Evolutionary conservation across 192 early-diverging fungal species (phyloP).

Genomic region (Dissophora globulifera): DNA sequence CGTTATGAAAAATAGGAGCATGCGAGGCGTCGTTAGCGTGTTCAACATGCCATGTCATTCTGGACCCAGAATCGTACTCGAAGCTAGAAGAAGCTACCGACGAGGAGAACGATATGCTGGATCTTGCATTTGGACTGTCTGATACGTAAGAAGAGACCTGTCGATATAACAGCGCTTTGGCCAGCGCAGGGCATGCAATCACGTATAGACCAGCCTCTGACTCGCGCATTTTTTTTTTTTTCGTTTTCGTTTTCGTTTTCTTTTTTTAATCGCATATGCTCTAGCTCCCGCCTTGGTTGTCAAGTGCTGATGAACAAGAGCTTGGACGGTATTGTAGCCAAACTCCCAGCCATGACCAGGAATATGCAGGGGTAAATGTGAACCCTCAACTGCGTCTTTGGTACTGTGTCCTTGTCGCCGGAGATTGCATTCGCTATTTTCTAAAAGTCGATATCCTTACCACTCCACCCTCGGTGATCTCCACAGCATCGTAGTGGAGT

Average conservation of each 20-base stretch:
- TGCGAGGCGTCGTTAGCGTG: constrained; percentile 96
- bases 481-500: too few species aligned
- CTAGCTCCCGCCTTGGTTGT: constrained; percentile 93
- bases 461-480: too few species aligned
- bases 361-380: constrained; percentile 61
- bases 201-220: too few species aligned
- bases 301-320: constrained; percentile 89
- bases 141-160: constrained; percentile 77
- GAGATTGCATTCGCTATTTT: too few species aligned
- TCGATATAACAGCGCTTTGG: too few species aligned
- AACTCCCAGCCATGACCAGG: constrained; percentile 87
- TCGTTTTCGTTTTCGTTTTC: not conserved
- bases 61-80: constrained; percentile 81
- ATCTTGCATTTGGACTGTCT: constrained; percentile 95
- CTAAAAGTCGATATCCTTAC: too few species aligned
- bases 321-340: constrained; percentile 90
- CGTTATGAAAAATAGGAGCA: constrained; percentile 65
- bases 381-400: too few species aligned
- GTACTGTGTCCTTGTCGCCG: too few species aligned
- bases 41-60: constrained; percentile 94
- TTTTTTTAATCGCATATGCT: too few species aligned
- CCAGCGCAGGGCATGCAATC: too few species aligned
- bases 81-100: constrained; percentile 92
- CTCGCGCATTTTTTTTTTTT: not conserved
- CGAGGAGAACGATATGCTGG: constrained; percentile 99